Evolutionary conservation across 23 red algal species (phyloP).

Genomic region (Gracilaria gracilis): DNA sequence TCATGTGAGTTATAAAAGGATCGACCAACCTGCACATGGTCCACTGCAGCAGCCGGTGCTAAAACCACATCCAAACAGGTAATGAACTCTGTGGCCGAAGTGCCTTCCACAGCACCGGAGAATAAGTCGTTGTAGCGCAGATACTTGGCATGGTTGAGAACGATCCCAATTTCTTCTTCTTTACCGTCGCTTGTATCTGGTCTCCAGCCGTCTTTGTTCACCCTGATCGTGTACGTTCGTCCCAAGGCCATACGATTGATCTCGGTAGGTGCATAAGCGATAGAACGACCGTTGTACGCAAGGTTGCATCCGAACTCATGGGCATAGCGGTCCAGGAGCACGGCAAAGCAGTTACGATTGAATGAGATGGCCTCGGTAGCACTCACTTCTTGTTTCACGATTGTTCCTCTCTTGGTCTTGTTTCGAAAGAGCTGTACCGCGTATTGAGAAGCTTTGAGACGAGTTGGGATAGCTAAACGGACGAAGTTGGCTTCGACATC

Average conservation of each 20-base stretch:
- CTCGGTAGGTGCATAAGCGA: constrained; percentile 61
- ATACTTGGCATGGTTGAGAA: constrained; percentile 51
- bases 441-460: constrained; percentile 39
- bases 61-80: constrained; percentile 57
- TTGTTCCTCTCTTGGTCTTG: not conserved
- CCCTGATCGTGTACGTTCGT: not conserved
- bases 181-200: not conserved
- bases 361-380: constrained; percentile 34
- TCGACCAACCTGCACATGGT: constrained; percentile 69
- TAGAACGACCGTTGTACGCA: constrained; percentile 66
- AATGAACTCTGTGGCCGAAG: constrained; percentile 8
- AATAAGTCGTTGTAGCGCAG: constrained; percentile 43
- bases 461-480: not conserved
- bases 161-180: constrained; percentile 27
- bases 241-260: constrained; percentile 14
- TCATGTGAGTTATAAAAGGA: constrained; percentile 43
- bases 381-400: constrained; percentile 26
- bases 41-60: not conserved
- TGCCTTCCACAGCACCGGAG: not conserved
- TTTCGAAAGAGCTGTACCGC: constrained; percentile 28
- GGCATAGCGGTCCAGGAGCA: not conserved
- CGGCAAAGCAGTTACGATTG: constrained; percentile 53
- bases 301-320: constrained; percentile 27
- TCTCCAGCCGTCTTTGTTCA: constrained; percentile 31
- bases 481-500: constrained; percentile 58